Evolutionary conservation across 2,329 filamentous ascomycete species (phyloP).

Genomic region (Ophiostoma novo-ulmi): DNA sequence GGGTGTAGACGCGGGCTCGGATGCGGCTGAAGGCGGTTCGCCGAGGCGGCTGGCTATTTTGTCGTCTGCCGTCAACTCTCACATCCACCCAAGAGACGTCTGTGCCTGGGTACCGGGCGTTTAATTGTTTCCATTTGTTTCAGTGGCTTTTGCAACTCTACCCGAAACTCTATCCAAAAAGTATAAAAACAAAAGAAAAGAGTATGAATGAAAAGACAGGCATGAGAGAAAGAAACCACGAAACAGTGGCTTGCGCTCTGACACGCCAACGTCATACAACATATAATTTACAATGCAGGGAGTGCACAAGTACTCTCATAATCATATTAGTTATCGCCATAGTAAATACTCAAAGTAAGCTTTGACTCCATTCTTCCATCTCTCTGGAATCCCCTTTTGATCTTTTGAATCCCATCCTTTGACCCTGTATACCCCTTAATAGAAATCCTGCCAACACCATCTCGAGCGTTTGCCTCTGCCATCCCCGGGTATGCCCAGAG

Average conservation of each 20-base stretch:
- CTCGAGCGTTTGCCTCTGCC: neutral
- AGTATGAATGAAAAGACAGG: neutral
- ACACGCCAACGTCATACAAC: conserved; percentile 2
- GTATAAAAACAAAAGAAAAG: neutral
- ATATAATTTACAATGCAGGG: neutral
- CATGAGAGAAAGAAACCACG: neutral
- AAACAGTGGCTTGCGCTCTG: neutral
- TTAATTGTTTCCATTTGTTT: conserved; percentile 6
- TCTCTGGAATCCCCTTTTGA: neutral
- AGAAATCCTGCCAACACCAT: neutral
- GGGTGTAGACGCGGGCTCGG: neutral
- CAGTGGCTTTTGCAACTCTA: neutral
- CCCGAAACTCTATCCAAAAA: neutral
- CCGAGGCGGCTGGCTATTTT: neutral
- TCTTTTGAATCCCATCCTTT: neutral
- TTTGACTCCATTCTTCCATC: neutral
- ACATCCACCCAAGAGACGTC: too few species aligned
- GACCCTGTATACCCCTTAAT: neutral
- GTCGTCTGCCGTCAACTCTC: neutral
- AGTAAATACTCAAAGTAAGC: neutral
- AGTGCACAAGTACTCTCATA: neutral
- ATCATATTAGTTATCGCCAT: neutral
- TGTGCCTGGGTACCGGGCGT: neutral
- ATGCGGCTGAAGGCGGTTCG: conserved; percentile 3
- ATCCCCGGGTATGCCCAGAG: conserved; percentile 6